Base-by-base conservation (phyloP, 805 yeast genomes). In the Diddensiella transvaalensis region DNA sequence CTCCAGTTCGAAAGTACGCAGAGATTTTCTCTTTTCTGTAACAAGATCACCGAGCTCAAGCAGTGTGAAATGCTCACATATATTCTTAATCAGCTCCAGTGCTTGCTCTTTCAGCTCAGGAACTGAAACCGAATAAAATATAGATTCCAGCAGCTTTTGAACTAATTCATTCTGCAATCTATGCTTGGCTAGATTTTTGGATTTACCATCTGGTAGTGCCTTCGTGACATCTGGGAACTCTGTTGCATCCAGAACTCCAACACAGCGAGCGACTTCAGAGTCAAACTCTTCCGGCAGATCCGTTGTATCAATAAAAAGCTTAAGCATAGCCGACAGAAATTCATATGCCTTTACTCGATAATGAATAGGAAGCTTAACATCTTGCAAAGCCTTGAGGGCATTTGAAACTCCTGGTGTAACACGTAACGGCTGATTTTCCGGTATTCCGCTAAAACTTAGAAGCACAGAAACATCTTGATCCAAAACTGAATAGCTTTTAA, bases 381-480 rank as follows among this genome's bases (percentile, higher is more conserved):
- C 90, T 49, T 84, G 85, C 44, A 93, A 66, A 6, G 91, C 75
- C 21, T 78, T 78, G 35, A 90, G 71, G 0, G 97, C 96, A 2
- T 91, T 78, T 33, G 79, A 76, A 3, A 91, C 73, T 22, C 93
- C 96, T 0, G 96, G 85, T 0, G 96, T 84, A 22, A 93, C 73
- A 0, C 93, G 82, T 24, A 93, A 73, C 1, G 90, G 83, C 2
- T 85, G 78, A 43, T 77, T 75, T 2, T 70, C 72, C 0, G 71
- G 62, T 42, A 88, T 64, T 1, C 96, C 96, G 53, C 86, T 82
- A 35, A 91, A 77, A 40, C 74, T 73, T 63, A 91, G 79, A 44
- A 79, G 64, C 0, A 91, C 89, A 15, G 79, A 72, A 5, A 87
- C 71, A 52, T 86, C 86, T 57, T 85, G 87, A 49, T 83, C 83